Evolutionary conservation across 768 basidiomycete species (phyloP), one percentile per base, ranked within the genome.

Genomic region (Brasilioporus rufonigricans): DNA sequence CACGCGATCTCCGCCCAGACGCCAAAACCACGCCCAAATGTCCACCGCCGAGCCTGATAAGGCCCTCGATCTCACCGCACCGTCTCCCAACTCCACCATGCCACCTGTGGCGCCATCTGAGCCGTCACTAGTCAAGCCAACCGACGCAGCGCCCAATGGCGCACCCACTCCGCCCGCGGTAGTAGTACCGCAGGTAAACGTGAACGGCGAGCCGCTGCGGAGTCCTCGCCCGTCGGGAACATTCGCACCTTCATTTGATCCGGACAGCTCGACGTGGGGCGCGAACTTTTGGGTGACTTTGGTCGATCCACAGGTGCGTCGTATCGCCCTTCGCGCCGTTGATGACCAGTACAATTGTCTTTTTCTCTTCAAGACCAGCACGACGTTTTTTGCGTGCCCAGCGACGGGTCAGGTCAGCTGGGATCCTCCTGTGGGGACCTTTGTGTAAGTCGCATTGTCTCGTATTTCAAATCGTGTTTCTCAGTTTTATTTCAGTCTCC

Each of bases 201-300:
- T 71, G 31, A 71, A 71, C 40, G 70, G 70, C 21, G 68, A 73
- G 24, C 70, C 70, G 5, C 19, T 71, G 12, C 59, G 56, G 38
- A 73, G 66, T 50, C 70, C 66, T 44, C 66, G 70, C 32, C 72
- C 66, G 9, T 70, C 71, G n/a, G 66, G 56, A 27, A 61, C 58
- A 3, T 63, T 65, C n/a, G 14, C 27, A 4, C 21, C 44, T 2
- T 48, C 60, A 0, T 49, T 59, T 27, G 72, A 72, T 56, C 55
- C 62, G 4, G 70, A 72, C 29, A 80, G 79, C 60, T 71, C 80
- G 57, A 80, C 80, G 27, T 94, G 92, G 92, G 92, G 91, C 5
- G 83, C 88, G 26, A 87, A 93, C 69, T 96, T 97, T 68, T 97
- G 94, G 94, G 91, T 96, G 8, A 95, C 94, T 7, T 78, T 96